Evolutionary conservation across 805 yeast genomes (phyloP).

Genomic region (Metschnikowia hibisci): DNA sequence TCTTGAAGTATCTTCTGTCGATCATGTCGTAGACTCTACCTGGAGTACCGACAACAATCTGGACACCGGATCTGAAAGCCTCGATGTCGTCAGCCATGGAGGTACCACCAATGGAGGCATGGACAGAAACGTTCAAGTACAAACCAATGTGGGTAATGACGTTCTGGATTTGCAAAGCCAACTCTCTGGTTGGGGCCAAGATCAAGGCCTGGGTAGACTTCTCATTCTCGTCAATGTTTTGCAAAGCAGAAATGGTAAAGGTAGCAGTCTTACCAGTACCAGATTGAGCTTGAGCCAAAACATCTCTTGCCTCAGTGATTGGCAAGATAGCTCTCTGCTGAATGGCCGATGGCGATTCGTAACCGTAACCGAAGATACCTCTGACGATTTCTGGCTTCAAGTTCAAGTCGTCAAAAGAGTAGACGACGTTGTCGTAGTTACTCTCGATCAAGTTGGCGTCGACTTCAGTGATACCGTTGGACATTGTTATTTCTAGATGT

Average conservation of each 20-base stretch:
- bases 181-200: conserved; percentile 95
- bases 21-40: conserved; percentile 97
- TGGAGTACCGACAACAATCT: conserved; percentile 96
- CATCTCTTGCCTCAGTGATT: conserved; percentile 69
- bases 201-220: conserved; percentile 88
- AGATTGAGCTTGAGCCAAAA: conserved; percentile 80
- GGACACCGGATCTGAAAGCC: conserved; percentile 81
- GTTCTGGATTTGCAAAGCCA: conserved; percentile 92
- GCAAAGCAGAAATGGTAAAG: conserved; percentile 69
- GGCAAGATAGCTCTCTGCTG: conserved; percentile 79
- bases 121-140: conserved; percentile 86
- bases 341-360: conserved; percentile 77
- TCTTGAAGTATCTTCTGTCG: conserved; percentile 77
- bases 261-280: conserved; percentile 94
- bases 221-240: conserved; percentile 66
- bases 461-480: conserved; percentile 74
- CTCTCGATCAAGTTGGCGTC: conserved; percentile 83
- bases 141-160: conserved; percentile 87
- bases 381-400: conserved; percentile 69
- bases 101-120: conserved; percentile 98
- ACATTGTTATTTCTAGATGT: conserved; percentile 30
- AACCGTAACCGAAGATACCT: conserved; percentile 77
- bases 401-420: conserved; percentile 70
- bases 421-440: conserved; percentile 88
- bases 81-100: conserved; percentile 82